These are phyloP conservation scores for Bjerkandera adusta DNA, from an alignment of 1,284 basidiomycete species.

Conservation along the genomic window DNA sequence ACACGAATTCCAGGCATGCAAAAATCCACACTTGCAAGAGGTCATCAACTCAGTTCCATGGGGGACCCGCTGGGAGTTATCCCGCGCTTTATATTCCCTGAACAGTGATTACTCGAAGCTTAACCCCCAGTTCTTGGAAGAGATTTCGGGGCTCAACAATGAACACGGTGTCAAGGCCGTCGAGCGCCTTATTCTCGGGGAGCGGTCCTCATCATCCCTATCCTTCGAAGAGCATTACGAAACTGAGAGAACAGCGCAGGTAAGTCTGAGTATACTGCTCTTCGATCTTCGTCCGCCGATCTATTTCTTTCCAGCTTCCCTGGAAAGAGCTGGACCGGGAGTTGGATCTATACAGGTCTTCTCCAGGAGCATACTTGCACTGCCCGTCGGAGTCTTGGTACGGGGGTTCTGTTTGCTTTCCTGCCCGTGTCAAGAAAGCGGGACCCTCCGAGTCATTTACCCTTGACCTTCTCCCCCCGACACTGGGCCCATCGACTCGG, in stretches of 20 bases:
- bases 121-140: too few relatives aligned
- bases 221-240: too few relatives aligned
- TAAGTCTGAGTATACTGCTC: background rate
- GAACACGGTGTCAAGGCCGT: too few relatives aligned
- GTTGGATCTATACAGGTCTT: conserved; percentile 12
- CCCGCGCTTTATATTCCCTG: too few relatives aligned
- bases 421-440: conserved; percentile 19
- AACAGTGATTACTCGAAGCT: too few relatives aligned
- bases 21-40: too few relatives aligned
- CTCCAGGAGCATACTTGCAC: background rate
- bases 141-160: too few relatives aligned
- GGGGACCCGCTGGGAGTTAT: too few relatives aligned
- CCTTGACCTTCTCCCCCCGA: conserved; percentile 31
- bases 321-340: conserved; percentile 40
- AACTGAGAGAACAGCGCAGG: background rate
- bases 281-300: background rate
- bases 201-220: too few relatives aligned
- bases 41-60: too few relatives aligned
- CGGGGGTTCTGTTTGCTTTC: conserved; percentile 37
- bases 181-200: too few relatives aligned
- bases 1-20: too few relatives aligned
- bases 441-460: conserved; percentile 6
- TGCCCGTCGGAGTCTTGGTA: conserved; percentile 26
- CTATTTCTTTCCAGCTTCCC: conserved; percentile 25
- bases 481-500: conserved; percentile 34